Percentiles rank a stretch among this genome's conserved stretches.
phyloP scores from a whole-genome alignment of 495 filamentous ascomycete species.

The Durotheca rogersii region DNA sequence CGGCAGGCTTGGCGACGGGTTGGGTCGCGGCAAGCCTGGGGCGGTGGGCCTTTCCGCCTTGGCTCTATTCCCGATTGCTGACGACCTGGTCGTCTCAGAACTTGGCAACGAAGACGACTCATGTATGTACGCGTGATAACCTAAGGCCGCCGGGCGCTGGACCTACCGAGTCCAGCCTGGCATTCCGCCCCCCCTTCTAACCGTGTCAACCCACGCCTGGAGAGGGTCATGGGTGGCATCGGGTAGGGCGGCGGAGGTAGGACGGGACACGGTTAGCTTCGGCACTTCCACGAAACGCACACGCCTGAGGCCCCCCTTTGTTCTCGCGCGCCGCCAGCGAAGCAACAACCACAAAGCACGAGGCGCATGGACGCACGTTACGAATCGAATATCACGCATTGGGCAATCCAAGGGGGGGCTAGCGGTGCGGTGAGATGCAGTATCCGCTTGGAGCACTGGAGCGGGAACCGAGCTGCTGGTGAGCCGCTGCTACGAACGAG shows the following conservation, averaged over 20 bases:
- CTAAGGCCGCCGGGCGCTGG: conserved; percentile 6
- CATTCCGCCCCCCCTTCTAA: conserved; percentile 20
- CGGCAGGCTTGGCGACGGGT: too few relatives aligned
- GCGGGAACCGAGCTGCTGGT: too few relatives aligned
- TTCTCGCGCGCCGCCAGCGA: too few relatives aligned
- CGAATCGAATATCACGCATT: neutral
- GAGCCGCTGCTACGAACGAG: too few relatives aligned
- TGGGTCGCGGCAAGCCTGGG: too few relatives aligned
- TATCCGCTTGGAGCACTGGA: too few relatives aligned
- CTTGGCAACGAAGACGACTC: too few relatives aligned
- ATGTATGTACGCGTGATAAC: neutral
- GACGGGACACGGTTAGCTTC: conserved; percentile 29
- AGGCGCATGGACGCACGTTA: too few relatives aligned
- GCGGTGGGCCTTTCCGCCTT: conserved; percentile 25
- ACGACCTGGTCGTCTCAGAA: too few relatives aligned
- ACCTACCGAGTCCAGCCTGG: neutral
- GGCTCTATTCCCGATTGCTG: conserved; percentile 18
- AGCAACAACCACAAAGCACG: too few relatives aligned
- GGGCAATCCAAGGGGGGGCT: neutral
- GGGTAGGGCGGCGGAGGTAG: conserved; percentile 2
- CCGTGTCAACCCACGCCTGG: conserved; percentile 17
- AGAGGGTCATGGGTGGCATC: conserved; percentile 12
- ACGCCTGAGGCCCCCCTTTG: too few relatives aligned
- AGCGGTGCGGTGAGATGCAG: neutral
- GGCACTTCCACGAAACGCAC: too few relatives aligned